Evolutionary conservation across 495 filamentous ascomycete species (phyloP), one percentile per base, ranked within the genome.

Genomic region (Venustampulla echinocandica): DNA sequence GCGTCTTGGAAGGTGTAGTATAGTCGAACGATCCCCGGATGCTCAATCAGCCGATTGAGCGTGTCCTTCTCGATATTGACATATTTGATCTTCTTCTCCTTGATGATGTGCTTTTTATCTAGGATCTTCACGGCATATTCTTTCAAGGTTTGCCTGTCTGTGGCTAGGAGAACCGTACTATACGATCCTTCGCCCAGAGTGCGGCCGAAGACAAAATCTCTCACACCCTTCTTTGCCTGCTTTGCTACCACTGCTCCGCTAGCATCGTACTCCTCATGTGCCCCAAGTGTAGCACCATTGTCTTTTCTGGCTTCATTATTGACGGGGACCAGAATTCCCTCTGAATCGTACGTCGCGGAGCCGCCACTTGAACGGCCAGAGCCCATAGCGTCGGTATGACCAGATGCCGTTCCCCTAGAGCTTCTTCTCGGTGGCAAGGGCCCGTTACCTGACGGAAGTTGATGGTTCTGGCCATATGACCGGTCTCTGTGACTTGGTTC

Each of bases 1-100:
- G 96, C 89, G 64, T 99, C 93, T 61, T 99, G 93, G 61, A 97
- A 99, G 4, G 93, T 99, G 66, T 99, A 99, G 59, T 96, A 99
- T 30, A 99, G 75, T 45, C 93, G 84, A 42, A 99, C 90, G 54
- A 99, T 88, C 10, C 93, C 93, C 7, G 93, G 93, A 58, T 99
- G 93, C 41, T 97, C 92, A 13, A 88, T 95, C 42, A 99, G 69
- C 48, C 90, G 81, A 59, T 99, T 99, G 25, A 99, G 73, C 9
- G 93, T 95, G 64, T 99, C 89, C 68, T 95, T 96, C 67, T 99
- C 93, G 53, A 99, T 97, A 64, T 96, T 96, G 61, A 99, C 93
- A 62, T 99, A 99, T 70, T 99, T 99, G 53, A 99, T 93, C 72
- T 99, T 99, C 64, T 90, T 95, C 67, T 99, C 93, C 69, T 96